A percentile compares a stretch with the other conserved stretches of the same genome.
These are phyloP conservation scores for Acer negundo DNA, from an alignment of 345 rosid species.

Conservation along the genomic window DNA sequence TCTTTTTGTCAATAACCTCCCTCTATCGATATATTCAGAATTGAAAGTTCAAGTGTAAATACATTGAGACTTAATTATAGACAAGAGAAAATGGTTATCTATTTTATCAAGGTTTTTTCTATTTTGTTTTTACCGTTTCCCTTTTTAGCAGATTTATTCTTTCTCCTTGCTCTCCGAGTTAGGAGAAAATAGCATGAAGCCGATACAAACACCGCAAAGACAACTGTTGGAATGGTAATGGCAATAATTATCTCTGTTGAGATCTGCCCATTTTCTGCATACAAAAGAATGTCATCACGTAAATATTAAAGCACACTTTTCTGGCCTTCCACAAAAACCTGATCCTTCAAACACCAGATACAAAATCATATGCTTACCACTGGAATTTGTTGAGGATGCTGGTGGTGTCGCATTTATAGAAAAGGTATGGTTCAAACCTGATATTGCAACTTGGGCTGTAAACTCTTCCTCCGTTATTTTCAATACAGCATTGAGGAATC, in stretches of 20 bases:
- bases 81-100: background rate
- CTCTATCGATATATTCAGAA: no score
- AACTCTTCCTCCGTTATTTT: constrained; percentile 36
- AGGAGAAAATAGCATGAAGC: background rate
- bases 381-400: background rate
- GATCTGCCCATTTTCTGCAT: background rate
- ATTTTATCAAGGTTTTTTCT: background rate
- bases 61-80: background rate
- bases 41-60: no score
- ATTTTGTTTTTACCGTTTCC: background rate
- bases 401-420: constrained; percentile 3
- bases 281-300: background rate
- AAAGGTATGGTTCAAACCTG: constrained; percentile 25
- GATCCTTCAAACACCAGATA: background rate
- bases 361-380: background rate
- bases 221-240: background rate
- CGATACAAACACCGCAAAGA: background rate
- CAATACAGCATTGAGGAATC: constrained; percentile 31
- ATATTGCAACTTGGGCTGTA: constrained; percentile 26
- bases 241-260: background rate
- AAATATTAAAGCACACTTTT: background rate
- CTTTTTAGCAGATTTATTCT: background rate
- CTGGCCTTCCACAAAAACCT: background rate
- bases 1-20: no score
- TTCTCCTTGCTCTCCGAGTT: background rate